A percentile compares a stretch with the other conserved stretches of the same genome.
Conservation (phyloP, 2,329 filamentous ascomycete genomes). For the Juglanconis oblonga region DNA sequence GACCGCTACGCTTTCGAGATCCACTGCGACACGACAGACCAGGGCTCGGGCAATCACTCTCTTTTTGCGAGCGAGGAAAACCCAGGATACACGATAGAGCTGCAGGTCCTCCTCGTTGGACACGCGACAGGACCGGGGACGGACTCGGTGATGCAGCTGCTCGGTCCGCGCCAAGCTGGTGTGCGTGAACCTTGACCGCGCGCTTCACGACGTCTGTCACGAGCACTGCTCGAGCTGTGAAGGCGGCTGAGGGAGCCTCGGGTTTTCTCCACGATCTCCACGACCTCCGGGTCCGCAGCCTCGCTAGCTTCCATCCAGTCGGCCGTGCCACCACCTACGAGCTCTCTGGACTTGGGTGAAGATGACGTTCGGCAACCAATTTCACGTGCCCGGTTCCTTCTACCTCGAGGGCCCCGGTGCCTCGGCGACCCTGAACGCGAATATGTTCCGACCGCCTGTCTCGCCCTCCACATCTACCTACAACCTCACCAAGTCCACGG, state of each 20-base stretch:
- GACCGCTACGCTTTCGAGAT: neutral
- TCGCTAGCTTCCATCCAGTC: neutral
- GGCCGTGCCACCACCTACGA: neutral
- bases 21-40: neutral
- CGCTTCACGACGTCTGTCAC: conserved; percentile 20
- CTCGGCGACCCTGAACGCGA: conserved; percentile 27
- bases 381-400: conserved; percentile 31
- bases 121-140: neutral
- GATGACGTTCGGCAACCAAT: conserved; percentile 30
- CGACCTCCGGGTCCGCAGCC: neutral
- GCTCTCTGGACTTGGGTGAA: neutral
- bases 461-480: conserved; percentile 26
- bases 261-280: neutral
- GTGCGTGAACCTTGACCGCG: conserved; percentile 20
- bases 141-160: conserved; percentile 13
- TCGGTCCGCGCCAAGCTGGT: conserved; percentile 14
- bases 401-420: conserved; percentile 22
- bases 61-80: neutral
- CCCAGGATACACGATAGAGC: neutral
- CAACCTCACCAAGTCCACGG: conserved; percentile 33
- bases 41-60: neutral
- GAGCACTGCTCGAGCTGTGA: no score
- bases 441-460: conserved; percentile 31
- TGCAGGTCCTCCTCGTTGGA: conserved; percentile 3
- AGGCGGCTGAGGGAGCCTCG: neutral